Base-by-base conservation (phyloP, 1,139 yeast genomes). In the Blastobotrys aristatus region DNA sequence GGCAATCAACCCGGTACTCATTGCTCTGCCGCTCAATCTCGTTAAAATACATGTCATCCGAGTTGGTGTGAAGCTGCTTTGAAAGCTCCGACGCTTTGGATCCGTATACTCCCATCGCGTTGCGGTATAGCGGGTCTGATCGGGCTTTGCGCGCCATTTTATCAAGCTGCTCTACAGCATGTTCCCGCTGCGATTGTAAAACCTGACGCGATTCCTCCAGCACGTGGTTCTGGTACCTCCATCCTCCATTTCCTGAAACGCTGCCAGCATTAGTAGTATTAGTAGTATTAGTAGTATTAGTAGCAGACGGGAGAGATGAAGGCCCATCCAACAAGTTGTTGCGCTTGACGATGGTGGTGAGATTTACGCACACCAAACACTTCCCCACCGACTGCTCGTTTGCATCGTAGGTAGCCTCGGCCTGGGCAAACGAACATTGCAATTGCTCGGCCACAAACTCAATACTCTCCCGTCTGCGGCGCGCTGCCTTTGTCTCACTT, bases 21-120 rank as follows among this genome's bases (percentile, higher is more conserved):
- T 54, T 34, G 11, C 57, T 48, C 32, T 57, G 57, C 4, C 30
- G 27, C n/a, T 44, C 52, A n/a, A 55, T 43, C 24, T 50, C 43
- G 24, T 49, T 43, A 13, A 46, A 33, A 35, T 52, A 52, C 29
- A 51, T 46, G 4, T 52, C 41, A 26, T 53, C 52, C 33, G 51
- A 36, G 37, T 53, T 51, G n/a, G 48, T 50, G 17, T 48, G 46
- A 17, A 29, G n/a, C 10, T 44, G 27, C 4, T 17, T 14, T 2
- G 37, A 24, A 6, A 35, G 16, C 8, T 37, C 34, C n/a, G 29
- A 18, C 4, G 63, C 62, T 26, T 50, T 49, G 24, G 51, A 48
- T 10, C 62, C 53, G 40, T 60, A 61, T 31, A 57, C 51, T 10
- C 62, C 57, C 1, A 60, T 61, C 3, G 62, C 63, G 32, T 56